Evolutionary conservation across 1,139 yeast genomes (phyloP).

Genomic region (Entelexis paramagnoliae): DNA sequence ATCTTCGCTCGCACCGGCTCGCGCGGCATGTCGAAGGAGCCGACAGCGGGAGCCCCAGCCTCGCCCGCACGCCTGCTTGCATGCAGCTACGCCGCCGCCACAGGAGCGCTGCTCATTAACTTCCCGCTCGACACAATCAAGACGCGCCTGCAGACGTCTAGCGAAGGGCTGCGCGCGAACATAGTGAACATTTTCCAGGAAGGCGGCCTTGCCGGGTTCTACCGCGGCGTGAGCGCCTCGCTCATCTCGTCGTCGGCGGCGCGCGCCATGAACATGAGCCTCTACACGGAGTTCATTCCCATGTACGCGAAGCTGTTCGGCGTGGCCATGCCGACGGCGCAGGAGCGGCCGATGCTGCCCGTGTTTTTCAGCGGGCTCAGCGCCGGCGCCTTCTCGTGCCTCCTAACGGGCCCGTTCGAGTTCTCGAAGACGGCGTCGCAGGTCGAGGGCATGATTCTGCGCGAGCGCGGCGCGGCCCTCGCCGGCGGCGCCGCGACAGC

Average conservation of each 20-base stretch:
- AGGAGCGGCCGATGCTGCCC: conserved; percentile 44
- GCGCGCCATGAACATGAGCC: conserved; percentile 50
- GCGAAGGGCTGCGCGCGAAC: conserved; percentile 46
- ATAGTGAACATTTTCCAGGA: conserved; percentile 43
- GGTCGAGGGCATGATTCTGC: conserved; percentile 41
- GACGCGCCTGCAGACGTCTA: conserved; percentile 75
- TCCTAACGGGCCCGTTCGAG: conserved; percentile 78
- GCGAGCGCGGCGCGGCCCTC: conserved; percentile 31
- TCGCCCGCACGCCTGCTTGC: conserved; percentile 17
- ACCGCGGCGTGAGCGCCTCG: conserved; percentile 68
- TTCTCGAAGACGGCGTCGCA: conserved; percentile 75
- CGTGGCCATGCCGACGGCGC: conserved; percentile 20
- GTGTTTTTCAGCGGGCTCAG: conserved; percentile 55
- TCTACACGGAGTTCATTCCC: conserved; percentile 54
- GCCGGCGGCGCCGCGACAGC: conserved; percentile 1
- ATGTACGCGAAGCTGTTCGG: conserved; percentile 17
- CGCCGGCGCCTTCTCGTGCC: conserved; percentile 56
- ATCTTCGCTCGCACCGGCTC: too few relatives aligned
- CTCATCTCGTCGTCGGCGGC: conserved; percentile 55
- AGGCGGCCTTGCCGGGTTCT: conserved; percentile 66
- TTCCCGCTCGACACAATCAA: conserved; percentile 78
- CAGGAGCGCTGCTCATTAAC: conserved; percentile 57
- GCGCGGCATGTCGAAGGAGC: conserved; percentile 4
- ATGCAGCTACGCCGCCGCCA: conserved; percentile 22
- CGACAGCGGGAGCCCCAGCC: neutral